Evolutionary conservation across 345 rosid genomes (phyloP).

Genomic region (Lumnitzera littorea): DNA sequence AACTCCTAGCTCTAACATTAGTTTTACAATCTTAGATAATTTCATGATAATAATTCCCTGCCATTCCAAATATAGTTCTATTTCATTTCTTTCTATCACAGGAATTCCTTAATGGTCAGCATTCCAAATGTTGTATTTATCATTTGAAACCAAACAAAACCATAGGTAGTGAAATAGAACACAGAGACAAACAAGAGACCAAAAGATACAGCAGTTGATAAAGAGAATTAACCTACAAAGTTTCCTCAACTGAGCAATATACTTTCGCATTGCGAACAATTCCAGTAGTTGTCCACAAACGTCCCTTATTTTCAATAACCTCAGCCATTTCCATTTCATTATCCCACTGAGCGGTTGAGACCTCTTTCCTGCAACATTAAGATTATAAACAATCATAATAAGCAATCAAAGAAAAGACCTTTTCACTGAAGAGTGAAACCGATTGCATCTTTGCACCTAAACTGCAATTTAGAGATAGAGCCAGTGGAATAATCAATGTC

Average conservation of each 20-base stretch:
- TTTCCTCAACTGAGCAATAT: constrained; percentile 64
- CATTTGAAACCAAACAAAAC: too few relatives aligned
- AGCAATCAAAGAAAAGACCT: background rate
- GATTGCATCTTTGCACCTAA: constrained; percentile 10
- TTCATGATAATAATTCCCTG: too few relatives aligned
- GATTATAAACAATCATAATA: background rate
- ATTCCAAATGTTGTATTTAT: too few relatives aligned
- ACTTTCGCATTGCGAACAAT: constrained; percentile 44
- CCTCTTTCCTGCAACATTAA: constrained; percentile 28
- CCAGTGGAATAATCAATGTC: constrained; percentile 3
- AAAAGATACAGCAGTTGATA: background rate
- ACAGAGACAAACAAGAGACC: too few relatives aligned
- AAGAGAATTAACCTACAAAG: constrained; percentile 42
- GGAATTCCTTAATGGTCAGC: too few relatives aligned
- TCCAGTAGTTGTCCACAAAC: constrained; percentile 80
- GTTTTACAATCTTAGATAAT: too few relatives aligned
- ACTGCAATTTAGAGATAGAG: constrained; percentile 25
- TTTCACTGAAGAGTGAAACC: background rate
- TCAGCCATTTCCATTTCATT: constrained; percentile 50
- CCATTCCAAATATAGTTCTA: too few relatives aligned
- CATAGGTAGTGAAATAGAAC: too few relatives aligned
- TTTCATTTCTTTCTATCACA: too few relatives aligned
- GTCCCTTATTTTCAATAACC: constrained; percentile 64
- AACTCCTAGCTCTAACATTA: too few relatives aligned
- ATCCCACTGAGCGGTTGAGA: constrained; percentile 69